These are phyloP conservation scores for Ustilago hordei DNA, from an alignment of 1,284 basidiomycete species.

Conservation along the genomic window DNA sequence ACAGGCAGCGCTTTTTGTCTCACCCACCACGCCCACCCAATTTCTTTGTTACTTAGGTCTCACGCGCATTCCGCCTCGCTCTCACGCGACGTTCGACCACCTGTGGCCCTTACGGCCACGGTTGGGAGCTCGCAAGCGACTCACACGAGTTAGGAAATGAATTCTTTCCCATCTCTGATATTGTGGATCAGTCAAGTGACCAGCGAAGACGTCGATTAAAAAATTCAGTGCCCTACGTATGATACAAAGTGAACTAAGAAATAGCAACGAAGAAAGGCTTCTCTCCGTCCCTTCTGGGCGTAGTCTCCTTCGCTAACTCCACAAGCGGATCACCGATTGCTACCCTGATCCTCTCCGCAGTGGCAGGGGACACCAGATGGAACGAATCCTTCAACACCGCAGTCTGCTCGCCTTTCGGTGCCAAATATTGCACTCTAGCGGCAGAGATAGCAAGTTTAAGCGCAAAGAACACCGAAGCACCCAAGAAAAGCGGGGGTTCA, in stretches of 20 bases:
- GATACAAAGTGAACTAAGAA: conserved; percentile 26
- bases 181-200: too few species aligned
- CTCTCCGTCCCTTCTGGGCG: conserved; percentile 61
- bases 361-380: conserved; percentile 67
- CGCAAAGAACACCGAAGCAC: conserved; percentile 66
- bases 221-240: not conserved
- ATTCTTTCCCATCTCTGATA: too few species aligned
- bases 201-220: too few species aligned
- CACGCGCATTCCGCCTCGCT: too few species aligned
- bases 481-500: conserved; percentile 70
- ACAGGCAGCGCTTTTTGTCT: too few species aligned
- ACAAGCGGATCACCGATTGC: conserved; percentile 65
- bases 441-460: conserved; percentile 67
- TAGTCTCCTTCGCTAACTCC: conserved; percentile 51
- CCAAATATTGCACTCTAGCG: conserved; percentile 58
- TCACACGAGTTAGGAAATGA: too few species aligned
- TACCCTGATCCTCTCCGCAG: conserved; percentile 67
- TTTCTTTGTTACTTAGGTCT: too few species aligned
- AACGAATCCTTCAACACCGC: conserved; percentile 34
- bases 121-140: too few species aligned
- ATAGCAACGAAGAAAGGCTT: conserved; percentile 67
- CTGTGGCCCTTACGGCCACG: too few species aligned
- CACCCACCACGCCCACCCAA: too few species aligned
- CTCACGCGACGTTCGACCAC: too few species aligned
- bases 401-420: conserved; percentile 16